Evolutionary conservation across 2,329 filamentous ascomycete species (phyloP), one percentile per base, ranked within the genome.

Genomic region (Aureobasidium sp.): DNA sequence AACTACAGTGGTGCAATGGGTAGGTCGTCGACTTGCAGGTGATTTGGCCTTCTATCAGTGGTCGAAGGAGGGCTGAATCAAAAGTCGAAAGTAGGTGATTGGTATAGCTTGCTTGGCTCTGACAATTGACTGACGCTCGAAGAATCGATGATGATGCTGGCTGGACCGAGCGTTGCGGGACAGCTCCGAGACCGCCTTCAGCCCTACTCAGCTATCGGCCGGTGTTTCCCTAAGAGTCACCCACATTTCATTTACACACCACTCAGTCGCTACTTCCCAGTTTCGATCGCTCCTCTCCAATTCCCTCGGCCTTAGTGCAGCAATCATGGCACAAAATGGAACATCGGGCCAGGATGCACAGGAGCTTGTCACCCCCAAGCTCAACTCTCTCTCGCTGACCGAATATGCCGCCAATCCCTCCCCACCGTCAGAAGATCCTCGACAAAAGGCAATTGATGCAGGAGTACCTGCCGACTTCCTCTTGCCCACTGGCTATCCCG

Each of bases 361-460:
- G 71, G 72, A 74, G 37, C 76, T 78, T 5, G 70, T 71, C 25
- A 78, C 78, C 3, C 78, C 77, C 16, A 75, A 72, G 62, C 67
- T 72, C 39, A 73, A 72, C n/a, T 73, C 74, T 50, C 69, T 80
- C 32, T 75, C 86, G 45, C 76, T 90, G 71, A 90, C 87, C 52
- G 88, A 91, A 74, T 90, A 90, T 75, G 84, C 83, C 70, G 83
- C 82, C 65, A 83, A 82, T 67, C 85, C 85, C 15, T 84, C 85
- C 59, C 83, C 86, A 65, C 79, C 82, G 44, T 79, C 81, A 10
- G 79, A 82, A 66, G 77, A 78, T 49, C 74, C 78, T 55, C 76
- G 75, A 55, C 73, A 77, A 32, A 78, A 78, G 63, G 75, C 81
- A 58, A 77, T 76, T 66, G 74, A 81, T 63, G 76, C 83, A 36